phyloP scores from a whole-genome alignment of 164 flowering plant genomes.

The Nymphaea thermarum region DNA sequence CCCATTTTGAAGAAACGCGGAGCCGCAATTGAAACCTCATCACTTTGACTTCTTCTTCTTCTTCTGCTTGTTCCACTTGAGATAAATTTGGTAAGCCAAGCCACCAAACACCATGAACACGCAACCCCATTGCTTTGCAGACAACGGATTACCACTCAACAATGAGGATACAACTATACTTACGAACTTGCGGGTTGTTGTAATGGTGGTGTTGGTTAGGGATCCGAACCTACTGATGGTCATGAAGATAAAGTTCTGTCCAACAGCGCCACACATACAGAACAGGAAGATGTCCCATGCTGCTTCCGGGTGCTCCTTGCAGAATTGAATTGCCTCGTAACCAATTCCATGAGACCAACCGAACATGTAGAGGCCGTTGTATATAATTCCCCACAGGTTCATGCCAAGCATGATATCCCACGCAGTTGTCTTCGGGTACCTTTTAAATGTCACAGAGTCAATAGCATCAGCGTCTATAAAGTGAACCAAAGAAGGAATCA shows the following conservation, averaged over 20 bases:
- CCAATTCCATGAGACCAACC: slow-evolving; percentile 77
- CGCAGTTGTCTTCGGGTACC: slow-evolving; percentile 94
- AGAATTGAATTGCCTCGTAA: slow-evolving; percentile 67
- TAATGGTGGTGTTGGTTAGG: slow-evolving; percentile 91
- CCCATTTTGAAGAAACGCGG: too few species aligned
- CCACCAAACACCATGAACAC: slow-evolving; percentile 92
- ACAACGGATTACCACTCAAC: slow-evolving; percentile 90
- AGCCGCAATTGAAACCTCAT: not conserved
- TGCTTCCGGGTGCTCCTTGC: slow-evolving; percentile 89
- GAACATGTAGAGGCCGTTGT: slow-evolving; percentile 90
- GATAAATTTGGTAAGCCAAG: slow-evolving; percentile 81
- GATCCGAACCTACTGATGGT: slow-evolving; percentile 95
- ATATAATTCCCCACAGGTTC: slow-evolving; percentile 97
- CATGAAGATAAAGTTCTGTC: slow-evolving; percentile 94
- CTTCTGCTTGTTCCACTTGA: slow-evolving; percentile 83
- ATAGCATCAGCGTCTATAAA: not conserved
- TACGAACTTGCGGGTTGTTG: slow-evolving; percentile 95
- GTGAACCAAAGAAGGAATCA: not conserved
- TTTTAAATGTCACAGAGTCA: slow-evolving; percentile 10
- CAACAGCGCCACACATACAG: slow-evolving; percentile 95
- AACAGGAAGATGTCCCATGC: slow-evolving; percentile 91
- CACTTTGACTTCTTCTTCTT: slow-evolving; percentile 33
- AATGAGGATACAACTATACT: slow-evolving; percentile 94
- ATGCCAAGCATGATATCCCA: slow-evolving; percentile 99
- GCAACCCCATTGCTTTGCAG: slow-evolving; percentile 81